Percentiles rank a stretch among this genome's conserved stretches.
Conservation (phyloP, 768 basidiomycete species). For the Pulveroboletus frians region DNA sequence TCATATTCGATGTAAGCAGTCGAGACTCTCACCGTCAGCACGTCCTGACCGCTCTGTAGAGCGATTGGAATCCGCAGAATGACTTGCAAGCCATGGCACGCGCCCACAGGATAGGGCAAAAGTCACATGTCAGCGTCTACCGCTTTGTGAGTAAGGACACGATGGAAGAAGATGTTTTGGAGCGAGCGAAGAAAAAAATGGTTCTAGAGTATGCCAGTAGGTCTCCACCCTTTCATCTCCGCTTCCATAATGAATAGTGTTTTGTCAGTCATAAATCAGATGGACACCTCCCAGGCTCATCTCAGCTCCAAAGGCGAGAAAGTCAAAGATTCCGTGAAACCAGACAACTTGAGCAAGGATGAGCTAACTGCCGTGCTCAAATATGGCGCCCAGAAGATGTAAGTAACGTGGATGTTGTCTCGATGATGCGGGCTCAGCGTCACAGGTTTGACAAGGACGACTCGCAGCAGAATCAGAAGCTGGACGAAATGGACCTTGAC, state of each 20-base stretch:
- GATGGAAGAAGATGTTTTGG: conserved; percentile 98
- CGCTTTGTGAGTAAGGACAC: conserved; percentile 98
- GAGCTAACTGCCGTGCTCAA: conserved; percentile 97
- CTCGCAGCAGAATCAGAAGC: conserved; percentile 84
- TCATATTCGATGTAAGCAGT: conserved; percentile 89
- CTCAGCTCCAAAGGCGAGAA: conserved; percentile 74
- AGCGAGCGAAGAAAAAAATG: conserved; percentile 99
- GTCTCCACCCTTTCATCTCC: conserved; percentile 35
- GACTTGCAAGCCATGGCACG: conserved; percentile 99
- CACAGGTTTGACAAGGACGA: conserved; percentile 96
- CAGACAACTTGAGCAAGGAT: conserved; percentile 88
- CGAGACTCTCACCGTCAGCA: not conserved
- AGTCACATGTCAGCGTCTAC: conserved; percentile 97
- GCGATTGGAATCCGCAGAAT: conserved; percentile 98
- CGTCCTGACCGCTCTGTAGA: conserved; percentile 44
- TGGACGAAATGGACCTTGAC: conserved; percentile 98
- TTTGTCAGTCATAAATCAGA: conserved; percentile 93
- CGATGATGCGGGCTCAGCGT: conserved; percentile 7
- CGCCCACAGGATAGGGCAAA: conserved; percentile 98
- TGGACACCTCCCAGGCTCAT: conserved; percentile 98
- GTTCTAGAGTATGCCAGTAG: conserved; percentile 97
- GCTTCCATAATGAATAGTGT: conserved; percentile 6
- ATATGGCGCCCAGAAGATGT: conserved; percentile 98
- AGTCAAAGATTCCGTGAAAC: conserved; percentile 63
- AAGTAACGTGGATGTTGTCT: conserved; percentile 26